Evolutionary conservation across 352 stramenopile genomes (phyloP).

Genomic region (Globisporangium parvum): DNA sequence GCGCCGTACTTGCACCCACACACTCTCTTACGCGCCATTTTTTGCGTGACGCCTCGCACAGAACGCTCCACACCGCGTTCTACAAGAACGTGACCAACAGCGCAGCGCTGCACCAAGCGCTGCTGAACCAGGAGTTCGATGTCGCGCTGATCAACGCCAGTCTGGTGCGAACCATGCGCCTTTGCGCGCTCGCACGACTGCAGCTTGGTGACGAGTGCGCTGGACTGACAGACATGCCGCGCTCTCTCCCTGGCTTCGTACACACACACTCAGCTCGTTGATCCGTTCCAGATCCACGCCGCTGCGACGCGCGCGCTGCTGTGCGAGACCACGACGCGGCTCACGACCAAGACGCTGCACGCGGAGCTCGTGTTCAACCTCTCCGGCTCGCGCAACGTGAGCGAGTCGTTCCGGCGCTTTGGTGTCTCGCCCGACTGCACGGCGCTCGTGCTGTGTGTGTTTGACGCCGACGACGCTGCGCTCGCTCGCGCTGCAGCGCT

Average conservation of each 20-base stretch:
- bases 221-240: not conserved
- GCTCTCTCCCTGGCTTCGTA: not conserved
- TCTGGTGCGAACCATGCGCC: conserved; percentile 26
- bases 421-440: conserved; percentile 51
- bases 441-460: conserved; percentile 63
- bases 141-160: conserved; percentile 70
- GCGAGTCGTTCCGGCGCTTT: conserved; percentile 78
- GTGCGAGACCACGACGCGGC: conserved; percentile 42
- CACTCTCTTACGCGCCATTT: too few species aligned
- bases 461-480: conserved; percentile 52
- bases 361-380: conserved; percentile 85
- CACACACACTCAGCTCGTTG: conserved; percentile 37
- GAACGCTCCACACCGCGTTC: conserved; percentile 66
- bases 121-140: conserved; percentile 65
- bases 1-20: too few species aligned
- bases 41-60: conserved; percentile 9
- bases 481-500: conserved; percentile 30
- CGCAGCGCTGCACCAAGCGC: conserved; percentile 36
- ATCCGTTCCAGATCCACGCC: conserved; percentile 71
- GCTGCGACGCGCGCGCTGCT: conserved; percentile 64
- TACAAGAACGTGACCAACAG: conserved; percentile 75
- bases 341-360: conserved; percentile 77
- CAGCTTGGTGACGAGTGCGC: not conserved
- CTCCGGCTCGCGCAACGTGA: conserved; percentile 77
- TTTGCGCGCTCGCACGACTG: not conserved